Percentiles rank a stretch among this genome's conserved stretches.
phyloP scores from a whole-genome alignment of 306 rosid species.

The Medicago arabica region DNA sequence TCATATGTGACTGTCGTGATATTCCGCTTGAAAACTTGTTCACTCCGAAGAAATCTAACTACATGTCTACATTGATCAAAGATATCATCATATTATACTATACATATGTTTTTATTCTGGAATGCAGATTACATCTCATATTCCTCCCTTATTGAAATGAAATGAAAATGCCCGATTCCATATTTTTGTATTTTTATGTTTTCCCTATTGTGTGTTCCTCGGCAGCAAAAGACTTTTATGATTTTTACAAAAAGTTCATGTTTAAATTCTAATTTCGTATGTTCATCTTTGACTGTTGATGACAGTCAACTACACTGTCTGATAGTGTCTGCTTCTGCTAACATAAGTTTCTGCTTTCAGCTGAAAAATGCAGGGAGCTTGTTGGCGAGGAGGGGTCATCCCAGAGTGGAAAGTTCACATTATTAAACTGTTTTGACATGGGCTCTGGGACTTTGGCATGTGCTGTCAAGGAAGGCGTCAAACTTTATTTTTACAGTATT shows the following conservation, averaged over 20 bases:
- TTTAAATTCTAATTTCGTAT: constrained; percentile 5
- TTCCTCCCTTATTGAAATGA: not conserved
- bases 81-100: not conserved
- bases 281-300: not conserved
- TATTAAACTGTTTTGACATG: constrained; percentile 83
- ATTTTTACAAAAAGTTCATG: not conserved
- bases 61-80: not conserved
- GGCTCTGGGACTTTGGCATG: constrained; percentile 80
- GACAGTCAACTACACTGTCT: not conserved
- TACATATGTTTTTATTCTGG: not conserved
- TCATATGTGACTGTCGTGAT: not conserved
- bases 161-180: not conserved
- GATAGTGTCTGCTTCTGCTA: constrained; percentile 31
- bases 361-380: constrained; percentile 86
- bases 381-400: constrained; percentile 88
- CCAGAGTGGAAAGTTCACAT: constrained; percentile 81
- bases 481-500: constrained; percentile 69
- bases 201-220: not conserved
- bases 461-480: constrained; percentile 82
- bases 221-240: not conserved
- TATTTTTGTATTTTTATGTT: not conserved
- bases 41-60: not conserved
- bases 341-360: constrained; percentile 50
- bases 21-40: no score
- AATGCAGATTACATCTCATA: constrained; percentile 8